Conservation (phyloP, 192 early-diverging fungal species). For the Coemansia nantahalensis region DNA sequence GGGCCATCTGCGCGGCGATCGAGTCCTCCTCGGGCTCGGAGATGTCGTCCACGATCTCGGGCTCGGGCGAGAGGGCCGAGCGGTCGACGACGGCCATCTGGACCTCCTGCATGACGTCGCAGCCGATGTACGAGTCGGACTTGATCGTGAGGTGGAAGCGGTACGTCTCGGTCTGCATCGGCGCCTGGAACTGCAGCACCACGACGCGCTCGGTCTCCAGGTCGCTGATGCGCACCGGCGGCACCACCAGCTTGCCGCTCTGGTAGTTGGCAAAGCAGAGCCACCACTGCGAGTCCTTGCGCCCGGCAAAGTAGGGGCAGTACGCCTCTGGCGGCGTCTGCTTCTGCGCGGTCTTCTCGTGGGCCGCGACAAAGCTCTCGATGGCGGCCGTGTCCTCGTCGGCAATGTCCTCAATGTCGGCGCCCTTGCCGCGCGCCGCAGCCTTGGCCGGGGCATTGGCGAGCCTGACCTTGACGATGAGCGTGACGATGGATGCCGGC, state of each 20-base stretch:
- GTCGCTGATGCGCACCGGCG: slow-evolving; percentile 75
- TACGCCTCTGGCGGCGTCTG: slow-evolving; percentile 44
- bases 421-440: slow-evolving; percentile 22
- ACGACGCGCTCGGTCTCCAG: slow-evolving; percentile 64
- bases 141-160: slow-evolving; percentile 81
- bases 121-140: slow-evolving; percentile 83
- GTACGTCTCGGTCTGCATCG: slow-evolving; percentile 79
- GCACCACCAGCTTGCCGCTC: slow-evolving; percentile 78
- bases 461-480: slow-evolving; percentile 53
- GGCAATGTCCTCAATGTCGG: slow-evolving; percentile 48
- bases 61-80: slow-evolving; percentile 69
- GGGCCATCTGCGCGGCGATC: slow-evolving; percentile 93
- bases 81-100: slow-evolving; percentile 72
- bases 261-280: slow-evolving; percentile 84
- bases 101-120: slow-evolving; percentile 77
- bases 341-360: slow-evolving; percentile 26
- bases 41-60: slow-evolving; percentile 80
- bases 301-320: slow-evolving; percentile 54
- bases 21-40: slow-evolving; percentile 96
- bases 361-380: slow-evolving; percentile 36
- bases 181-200: slow-evolving; percentile 91
- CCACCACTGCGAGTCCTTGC: slow-evolving; percentile 89
- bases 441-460: slow-evolving; percentile 25
- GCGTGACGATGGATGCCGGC: slow-evolving; percentile 74
- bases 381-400: slow-evolving; percentile 43